These are phyloP conservation scores for Calonectria henricotiae DNA, from an alignment of 2,329 filamentous ascomycete genomes.

Conservation along the genomic window DNA sequence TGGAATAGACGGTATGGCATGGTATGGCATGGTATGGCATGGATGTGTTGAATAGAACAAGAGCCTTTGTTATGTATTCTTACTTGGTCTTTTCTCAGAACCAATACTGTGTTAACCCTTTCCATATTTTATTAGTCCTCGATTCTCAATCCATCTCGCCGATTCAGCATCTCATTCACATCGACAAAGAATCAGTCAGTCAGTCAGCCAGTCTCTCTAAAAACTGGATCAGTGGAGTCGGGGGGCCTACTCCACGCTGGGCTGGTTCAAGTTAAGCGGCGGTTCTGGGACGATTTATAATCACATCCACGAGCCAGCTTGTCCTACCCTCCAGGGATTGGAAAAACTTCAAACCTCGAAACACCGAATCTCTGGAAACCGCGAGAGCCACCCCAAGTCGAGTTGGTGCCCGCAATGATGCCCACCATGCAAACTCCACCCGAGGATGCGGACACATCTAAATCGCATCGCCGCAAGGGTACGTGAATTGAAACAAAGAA, in stretches of 20 bases:
- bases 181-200: too few species aligned
- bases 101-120: background rate
- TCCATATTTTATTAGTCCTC: too few species aligned
- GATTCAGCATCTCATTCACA: background rate
- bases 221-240: slow-evolving; percentile 4
- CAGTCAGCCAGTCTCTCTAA: background rate
- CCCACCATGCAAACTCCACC: slow-evolving; percentile 27
- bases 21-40: too few species aligned
- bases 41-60: background rate
- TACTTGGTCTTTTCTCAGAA: background rate
- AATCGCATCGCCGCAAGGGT: slow-evolving; percentile 50
- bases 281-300: slow-evolving; percentile 42
- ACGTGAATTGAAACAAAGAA: background rate
- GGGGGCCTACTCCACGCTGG: background rate
- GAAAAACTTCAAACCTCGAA: slow-evolving; percentile 13
- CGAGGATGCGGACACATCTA: slow-evolving; percentile 40
- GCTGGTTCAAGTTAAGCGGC: slow-evolving; percentile 6
- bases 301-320: slow-evolving; percentile 18
- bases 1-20: too few species aligned
- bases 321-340: background rate
- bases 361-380: slow-evolving; percentile 5
- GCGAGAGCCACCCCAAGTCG: background rate
- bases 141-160: background rate
- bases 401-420: background rate
- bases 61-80: background rate